Evolutionary conservation across 2,329 filamentous ascomycete species (phyloP), one percentile per base, ranked within the genome.

Genomic region (Paecilomyces dactylethromorphus): DNA sequence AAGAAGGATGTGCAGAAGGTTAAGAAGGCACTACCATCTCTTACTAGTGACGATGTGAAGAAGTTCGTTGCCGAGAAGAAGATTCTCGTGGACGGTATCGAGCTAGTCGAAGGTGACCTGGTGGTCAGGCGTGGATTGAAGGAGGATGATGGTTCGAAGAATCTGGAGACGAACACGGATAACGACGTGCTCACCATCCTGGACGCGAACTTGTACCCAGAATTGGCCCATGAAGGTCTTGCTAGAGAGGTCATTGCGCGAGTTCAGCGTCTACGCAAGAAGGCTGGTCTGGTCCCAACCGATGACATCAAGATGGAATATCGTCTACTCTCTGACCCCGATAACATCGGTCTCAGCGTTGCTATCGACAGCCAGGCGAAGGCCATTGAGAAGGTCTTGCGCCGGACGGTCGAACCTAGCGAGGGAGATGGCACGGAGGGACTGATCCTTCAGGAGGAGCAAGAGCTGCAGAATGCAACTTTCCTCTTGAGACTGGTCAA

Each of bases 221-320:
- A 96, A 70, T 81, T 99, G 35, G 89, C 89, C 53, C 86, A 92
- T 64, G 92, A 97, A 74, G 94, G 92, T 57, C 77, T 99, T 57
- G 93, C 90, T 1, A 84, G 94, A 68, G 94, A 97, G 76, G 88
- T 99, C 64, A 89, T 99, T 79, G 89, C 96, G 74, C 87, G 93
- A 49, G 89, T 99, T 22, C 94, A 99, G 78, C 85, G 90, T 65
- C 81, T 97, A 62, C 87, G 94, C 64, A 99, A 99, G 84, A 94
- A 94, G 80, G 92, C 92, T 7, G 91, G 91, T 0, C 81, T 99
- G 56, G 86, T 92, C 63, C 87, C 92, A 1, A 97, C 93, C 0
- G 94, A 99, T 70, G 94, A 97, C 70, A 87, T 99, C 62, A 90
- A 89, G 78, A 96, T 99, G 90, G 90, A 95, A 74, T 97, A 96